A percentile compares a stretch with the other conserved stretches of the same genome.
phyloP scores from a whole-genome alignment of 2,329 filamentous ascomycete genomes.

The Beauveria bassiana region DNA sequence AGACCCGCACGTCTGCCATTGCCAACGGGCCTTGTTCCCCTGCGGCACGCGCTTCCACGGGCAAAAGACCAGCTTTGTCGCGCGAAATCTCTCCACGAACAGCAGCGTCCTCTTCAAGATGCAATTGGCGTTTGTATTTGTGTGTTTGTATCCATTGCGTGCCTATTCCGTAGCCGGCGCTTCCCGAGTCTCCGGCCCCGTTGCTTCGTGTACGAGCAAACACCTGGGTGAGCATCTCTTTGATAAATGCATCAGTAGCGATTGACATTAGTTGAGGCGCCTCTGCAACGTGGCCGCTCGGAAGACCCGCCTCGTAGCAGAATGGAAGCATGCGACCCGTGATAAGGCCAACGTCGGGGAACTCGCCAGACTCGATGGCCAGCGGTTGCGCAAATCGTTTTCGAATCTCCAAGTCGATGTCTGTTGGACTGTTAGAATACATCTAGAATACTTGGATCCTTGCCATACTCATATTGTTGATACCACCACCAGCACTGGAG shows the following conservation, averaged over 20 bases:
- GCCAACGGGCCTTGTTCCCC: conserved; percentile 63
- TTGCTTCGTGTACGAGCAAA: conserved; percentile 59
- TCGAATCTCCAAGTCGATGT: conserved; percentile 59
- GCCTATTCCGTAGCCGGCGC: conserved; percentile 55
- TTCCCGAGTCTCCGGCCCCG: conserved; percentile 53
- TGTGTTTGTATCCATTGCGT: conserved; percentile 70
- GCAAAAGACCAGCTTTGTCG: conserved; percentile 70
- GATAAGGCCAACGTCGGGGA: conserved; percentile 57
- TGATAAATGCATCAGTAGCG: conserved; percentile 60
- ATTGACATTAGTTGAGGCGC: conserved; percentile 57
- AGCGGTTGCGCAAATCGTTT: conserved; percentile 58
- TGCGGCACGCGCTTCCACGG: conserved; percentile 71
- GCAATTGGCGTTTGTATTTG: conserved; percentile 67
- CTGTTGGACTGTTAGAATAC: conserved; percentile 29
- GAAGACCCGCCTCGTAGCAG: conserved; percentile 58
- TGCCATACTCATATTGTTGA: conserved; percentile 71
- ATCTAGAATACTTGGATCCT: not conserved
- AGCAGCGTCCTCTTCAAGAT: conserved; percentile 65
- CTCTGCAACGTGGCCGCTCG: conserved; percentile 50
- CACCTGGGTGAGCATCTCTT: conserved; percentile 55
- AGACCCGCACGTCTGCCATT: conserved; percentile 70
- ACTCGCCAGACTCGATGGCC: conserved; percentile 61
- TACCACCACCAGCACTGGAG: conserved; percentile 57
- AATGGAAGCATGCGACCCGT: conserved; percentile 60
- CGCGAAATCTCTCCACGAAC: conserved; percentile 66